Evolutionary conservation across 768 basidiomycete genomes (phyloP).

Genomic region (Russula ochroleuca): DNA sequence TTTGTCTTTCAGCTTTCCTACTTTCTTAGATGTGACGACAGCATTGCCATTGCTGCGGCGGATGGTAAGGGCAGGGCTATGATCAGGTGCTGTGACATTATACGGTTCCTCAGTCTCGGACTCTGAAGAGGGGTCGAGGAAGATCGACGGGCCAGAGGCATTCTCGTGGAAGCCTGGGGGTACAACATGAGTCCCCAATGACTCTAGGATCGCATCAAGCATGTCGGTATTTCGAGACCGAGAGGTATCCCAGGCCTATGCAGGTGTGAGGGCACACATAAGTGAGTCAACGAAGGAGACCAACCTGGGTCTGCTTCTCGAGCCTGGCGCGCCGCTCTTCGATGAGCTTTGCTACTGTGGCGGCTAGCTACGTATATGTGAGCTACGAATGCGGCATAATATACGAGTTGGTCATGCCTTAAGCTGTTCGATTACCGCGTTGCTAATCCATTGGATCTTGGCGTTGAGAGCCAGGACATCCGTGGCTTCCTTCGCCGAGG

Average conservation of each 20-base stretch:
- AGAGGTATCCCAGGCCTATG: slow-evolving; percentile 66
- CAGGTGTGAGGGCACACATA: not conserved
- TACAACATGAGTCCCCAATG: slow-evolving; percentile 65
- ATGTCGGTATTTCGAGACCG: slow-evolving; percentile 57
- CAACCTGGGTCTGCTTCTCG: slow-evolving; percentile 57
- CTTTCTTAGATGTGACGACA: slow-evolving; percentile 21
- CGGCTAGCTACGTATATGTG: slow-evolving; percentile 51
- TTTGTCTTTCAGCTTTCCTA: slow-evolving; percentile 39
- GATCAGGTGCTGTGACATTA: slow-evolving; percentile 28
- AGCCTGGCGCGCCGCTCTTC: slow-evolving; percentile 64
- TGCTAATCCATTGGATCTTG: slow-evolving; percentile 71
- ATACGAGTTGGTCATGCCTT: slow-evolving; percentile 45
- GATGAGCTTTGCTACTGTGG: slow-evolving; percentile 66
- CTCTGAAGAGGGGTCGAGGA: slow-evolving; percentile 66
- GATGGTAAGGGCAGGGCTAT: slow-evolving; percentile 45
- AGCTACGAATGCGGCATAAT: not conserved
- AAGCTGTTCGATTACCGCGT: slow-evolving; percentile 71
- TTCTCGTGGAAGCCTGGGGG: slow-evolving; percentile 73
- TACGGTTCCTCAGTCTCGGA: slow-evolving; percentile 33
- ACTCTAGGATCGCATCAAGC: slow-evolving; percentile 67
- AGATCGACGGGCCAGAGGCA: slow-evolving; percentile 66
- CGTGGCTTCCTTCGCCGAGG: slow-evolving; percentile 60
- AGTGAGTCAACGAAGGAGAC: not conserved
- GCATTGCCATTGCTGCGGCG: slow-evolving; percentile 27
- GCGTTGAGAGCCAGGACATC: slow-evolving; percentile 77